A percentile compares a stretch with the other conserved stretches of the same genome.
phyloP scores from a whole-genome alignment of 495 filamentous ascomycete genomes.

The Wilcoxina mikolae region DNA sequence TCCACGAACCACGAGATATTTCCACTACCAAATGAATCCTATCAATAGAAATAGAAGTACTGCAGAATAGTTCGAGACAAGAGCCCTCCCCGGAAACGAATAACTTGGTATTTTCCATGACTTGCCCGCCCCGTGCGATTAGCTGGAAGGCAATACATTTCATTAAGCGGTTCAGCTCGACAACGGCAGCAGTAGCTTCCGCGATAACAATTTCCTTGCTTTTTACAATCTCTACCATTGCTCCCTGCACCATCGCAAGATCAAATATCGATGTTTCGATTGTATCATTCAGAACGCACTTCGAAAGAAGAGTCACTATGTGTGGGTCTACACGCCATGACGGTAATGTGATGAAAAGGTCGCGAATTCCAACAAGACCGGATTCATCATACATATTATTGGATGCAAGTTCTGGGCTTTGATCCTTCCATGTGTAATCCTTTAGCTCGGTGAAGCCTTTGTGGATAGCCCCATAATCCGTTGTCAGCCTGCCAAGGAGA shows the following conservation, averaged over 20 bases:
- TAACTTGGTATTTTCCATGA: background rate
- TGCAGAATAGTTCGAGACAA: background rate
- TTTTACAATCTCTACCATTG: background rate
- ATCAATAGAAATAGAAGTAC: background rate
- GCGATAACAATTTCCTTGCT: background rate
- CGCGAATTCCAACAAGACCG: background rate
- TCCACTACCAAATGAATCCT: background rate
- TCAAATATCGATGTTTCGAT: conserved; percentile 23
- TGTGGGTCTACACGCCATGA: background rate
- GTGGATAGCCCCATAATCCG: conserved; percentile 5
- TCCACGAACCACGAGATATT: conserved; percentile 1
- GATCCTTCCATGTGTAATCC: background rate
- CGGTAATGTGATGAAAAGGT: background rate
- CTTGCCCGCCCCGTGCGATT: background rate
- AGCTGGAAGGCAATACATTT: background rate
- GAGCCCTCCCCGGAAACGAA: background rate
- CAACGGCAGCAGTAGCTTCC: background rate
- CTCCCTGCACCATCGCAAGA: conserved; percentile 10
- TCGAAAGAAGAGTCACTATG: background rate
- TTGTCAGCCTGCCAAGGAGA: conserved; percentile 15
- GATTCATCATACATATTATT: background rate
- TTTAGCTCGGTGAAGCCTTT: background rate
- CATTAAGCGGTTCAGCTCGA: background rate
- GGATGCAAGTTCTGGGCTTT: background rate
- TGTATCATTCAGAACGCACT: conserved; percentile 9